A percentile compares a stretch with the other conserved stretches of the same genome.
Evolutionary conservation across 768 basidiomycete species (phyloP).

Genomic region (Boletus eberwhitei): DNA sequence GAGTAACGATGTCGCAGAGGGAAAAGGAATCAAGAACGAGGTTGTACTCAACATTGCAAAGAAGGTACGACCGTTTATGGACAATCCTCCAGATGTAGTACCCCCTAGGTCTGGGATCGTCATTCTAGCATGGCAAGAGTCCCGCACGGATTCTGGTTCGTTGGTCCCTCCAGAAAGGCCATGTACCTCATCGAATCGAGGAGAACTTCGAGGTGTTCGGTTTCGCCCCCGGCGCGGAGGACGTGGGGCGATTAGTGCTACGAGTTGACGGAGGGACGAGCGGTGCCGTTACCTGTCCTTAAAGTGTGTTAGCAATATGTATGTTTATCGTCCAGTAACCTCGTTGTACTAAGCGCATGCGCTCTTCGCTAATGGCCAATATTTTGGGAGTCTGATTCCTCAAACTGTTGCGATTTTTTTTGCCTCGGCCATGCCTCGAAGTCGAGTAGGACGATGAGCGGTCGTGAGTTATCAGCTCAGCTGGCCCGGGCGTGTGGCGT

Average conservation of each 20-base stretch:
- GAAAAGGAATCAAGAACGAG: slow-evolving; percentile 43
- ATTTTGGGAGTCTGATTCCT: not conserved
- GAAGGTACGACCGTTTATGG: slow-evolving; percentile 42
- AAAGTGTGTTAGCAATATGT: not conserved
- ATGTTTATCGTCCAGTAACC: not conserved
- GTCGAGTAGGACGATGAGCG: not conserved
- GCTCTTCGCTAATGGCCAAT: not conserved
- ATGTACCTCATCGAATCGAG: slow-evolving; percentile 61
- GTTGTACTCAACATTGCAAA: slow-evolving; percentile 48
- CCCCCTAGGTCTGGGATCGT: not conserved
- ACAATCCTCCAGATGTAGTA: not conserved
- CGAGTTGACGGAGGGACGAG: slow-evolving; percentile 60
- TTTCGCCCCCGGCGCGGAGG: slow-evolving; percentile 61
- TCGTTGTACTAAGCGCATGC: not conserved
- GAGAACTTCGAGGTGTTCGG: slow-evolving; percentile 74
- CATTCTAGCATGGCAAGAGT: slow-evolving; percentile 26
- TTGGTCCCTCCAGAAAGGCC: slow-evolving; percentile 50
- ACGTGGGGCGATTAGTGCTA: slow-evolving; percentile 61
- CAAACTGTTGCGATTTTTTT: no score
- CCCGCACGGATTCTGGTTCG: slow-evolving; percentile 47
- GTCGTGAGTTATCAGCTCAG: not conserved
- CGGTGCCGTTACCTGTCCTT: slow-evolving; percentile 58
- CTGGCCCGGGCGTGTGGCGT: slow-evolving; percentile 19
- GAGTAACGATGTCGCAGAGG: slow-evolving; percentile 27
- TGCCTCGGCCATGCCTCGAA: not conserved